Percentiles rank a stretch among this genome's conserved stretches.
These are phyloP conservation scores for Ophiosphaerella narmari DNA, from an alignment of 2,329 filamentous ascomycete genomes.

Conservation along the genomic window DNA sequence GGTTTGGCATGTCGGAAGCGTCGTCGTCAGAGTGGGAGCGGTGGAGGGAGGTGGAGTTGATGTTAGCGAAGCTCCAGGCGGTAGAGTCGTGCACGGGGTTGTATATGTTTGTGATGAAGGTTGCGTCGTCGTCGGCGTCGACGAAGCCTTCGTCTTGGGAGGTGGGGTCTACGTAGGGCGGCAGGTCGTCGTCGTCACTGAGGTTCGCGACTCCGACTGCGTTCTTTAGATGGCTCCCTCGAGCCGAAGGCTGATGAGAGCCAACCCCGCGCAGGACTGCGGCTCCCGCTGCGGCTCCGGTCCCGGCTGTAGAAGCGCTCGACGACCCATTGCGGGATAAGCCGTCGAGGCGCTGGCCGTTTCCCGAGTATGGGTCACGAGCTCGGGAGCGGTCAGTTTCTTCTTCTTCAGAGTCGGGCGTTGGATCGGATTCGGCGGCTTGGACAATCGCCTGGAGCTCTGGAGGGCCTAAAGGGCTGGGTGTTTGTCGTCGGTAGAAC, in stretches of 20 bases:
- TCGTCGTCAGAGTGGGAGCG: slow-evolving; percentile 20
- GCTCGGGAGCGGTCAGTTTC: slow-evolving; percentile 49
- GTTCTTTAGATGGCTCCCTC: slow-evolving; percentile 38
- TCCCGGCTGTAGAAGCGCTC: slow-evolving; percentile 65
- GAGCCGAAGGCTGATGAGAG: slow-evolving; percentile 35
- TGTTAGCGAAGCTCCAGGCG: slow-evolving; percentile 28
- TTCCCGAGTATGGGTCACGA: slow-evolving; percentile 69
- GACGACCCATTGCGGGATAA: slow-evolving; percentile 89
- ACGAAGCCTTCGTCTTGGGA: slow-evolving; percentile 24
- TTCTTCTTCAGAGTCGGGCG: slow-evolving; percentile 44
- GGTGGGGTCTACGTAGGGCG: slow-evolving; percentile 17
- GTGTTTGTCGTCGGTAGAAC: slow-evolving; percentile 89
- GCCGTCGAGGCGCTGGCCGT: slow-evolving; percentile 85
- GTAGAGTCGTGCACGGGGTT: slow-evolving; percentile 11
- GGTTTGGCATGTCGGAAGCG: slow-evolving; percentile 26
- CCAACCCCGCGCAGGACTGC: slow-evolving; percentile 45
- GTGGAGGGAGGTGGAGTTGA: slow-evolving; percentile 3
- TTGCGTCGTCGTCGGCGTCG: slow-evolving; percentile 4
- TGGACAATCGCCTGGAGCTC: slow-evolving; percentile 73
- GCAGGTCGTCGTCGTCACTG: slow-evolving; percentile 28
- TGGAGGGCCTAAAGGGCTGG: slow-evolving; percentile 76
- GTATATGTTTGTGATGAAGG: background rate
- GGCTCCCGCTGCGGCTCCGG: slow-evolving; percentile 72
- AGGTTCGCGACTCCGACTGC: slow-evolving; percentile 42
- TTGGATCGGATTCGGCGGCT: slow-evolving; percentile 53